A percentile compares a stretch with the other conserved stretches of the same genome.
phyloP scores from a whole-genome alignment of 495 filamentous ascomycete species.

The Podospora pseudocomata region DNA sequence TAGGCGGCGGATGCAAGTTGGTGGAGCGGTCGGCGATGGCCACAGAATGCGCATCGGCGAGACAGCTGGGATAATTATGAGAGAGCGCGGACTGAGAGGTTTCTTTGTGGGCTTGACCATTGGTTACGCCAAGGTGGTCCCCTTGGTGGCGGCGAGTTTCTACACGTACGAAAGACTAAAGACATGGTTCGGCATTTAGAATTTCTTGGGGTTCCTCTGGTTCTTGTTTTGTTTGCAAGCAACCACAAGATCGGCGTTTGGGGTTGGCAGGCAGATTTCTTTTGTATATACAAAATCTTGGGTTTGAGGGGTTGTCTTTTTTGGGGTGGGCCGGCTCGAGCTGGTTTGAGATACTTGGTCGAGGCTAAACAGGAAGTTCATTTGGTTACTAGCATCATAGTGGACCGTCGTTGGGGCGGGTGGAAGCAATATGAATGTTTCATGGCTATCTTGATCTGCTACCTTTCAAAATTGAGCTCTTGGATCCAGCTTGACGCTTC shows the following conservation, averaged over 20 bases:
- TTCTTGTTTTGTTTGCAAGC: slow-evolving; percentile 11
- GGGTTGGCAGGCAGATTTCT: slow-evolving; percentile 1
- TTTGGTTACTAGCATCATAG: background rate
- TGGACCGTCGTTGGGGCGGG: background rate
- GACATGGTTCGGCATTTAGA: slow-evolving; percentile 66
- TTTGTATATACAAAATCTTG: background rate
- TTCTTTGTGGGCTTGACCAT: slow-evolving; percentile 94
- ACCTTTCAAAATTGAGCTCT: background rate
- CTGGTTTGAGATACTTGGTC: background rate
- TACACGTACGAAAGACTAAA: slow-evolving; percentile 79
- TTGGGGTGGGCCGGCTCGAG: background rate
- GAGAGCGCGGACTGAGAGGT: slow-evolving; percentile 71
- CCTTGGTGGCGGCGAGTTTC: slow-evolving; percentile 79
- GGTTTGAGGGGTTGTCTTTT: background rate
- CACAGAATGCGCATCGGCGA: slow-evolving; percentile 72
- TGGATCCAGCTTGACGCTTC: background rate
- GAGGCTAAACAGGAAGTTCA: background rate
- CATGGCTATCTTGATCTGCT: background rate
- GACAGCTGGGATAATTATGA: slow-evolving; percentile 67
- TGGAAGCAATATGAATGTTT: background rate
- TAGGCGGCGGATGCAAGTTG: slow-evolving; percentile 90
- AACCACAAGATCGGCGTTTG: slow-evolving; percentile 21
- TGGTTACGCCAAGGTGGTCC: slow-evolving; percentile 90
- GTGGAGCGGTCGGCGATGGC: slow-evolving; percentile 88
- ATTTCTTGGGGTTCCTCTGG: background rate